These are phyloP conservation scores for Pseudonitzschia delicatissima DNA, from an alignment of 108 stramenopile species.

Conservation along the genomic window DNA sequence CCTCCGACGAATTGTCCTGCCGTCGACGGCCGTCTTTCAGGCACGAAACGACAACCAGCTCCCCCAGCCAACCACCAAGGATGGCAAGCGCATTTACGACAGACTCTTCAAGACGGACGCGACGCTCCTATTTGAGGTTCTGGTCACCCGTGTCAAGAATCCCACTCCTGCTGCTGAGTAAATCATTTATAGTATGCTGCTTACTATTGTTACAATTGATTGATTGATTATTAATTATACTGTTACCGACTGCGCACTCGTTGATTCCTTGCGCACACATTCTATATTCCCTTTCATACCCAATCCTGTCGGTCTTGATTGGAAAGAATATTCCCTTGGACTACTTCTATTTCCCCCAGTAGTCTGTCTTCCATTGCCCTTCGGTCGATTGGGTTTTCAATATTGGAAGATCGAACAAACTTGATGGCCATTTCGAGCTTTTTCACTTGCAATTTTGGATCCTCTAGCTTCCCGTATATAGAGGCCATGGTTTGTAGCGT, in stretches of 20 bases:
- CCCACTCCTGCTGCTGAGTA: no score
- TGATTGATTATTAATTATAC: no score
- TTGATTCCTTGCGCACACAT: no score
- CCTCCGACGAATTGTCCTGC: slow-evolving; percentile 61
- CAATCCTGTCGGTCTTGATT: not conserved
- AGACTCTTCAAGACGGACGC: slow-evolving; percentile 77
- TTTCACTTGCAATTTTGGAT: slow-evolving; percentile 29
- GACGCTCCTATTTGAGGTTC: slow-evolving; percentile 68
- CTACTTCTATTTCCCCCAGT: slow-evolving; percentile 4
- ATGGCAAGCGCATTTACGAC: slow-evolving; percentile 60
- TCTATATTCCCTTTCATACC: not conserved
- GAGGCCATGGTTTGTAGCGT: slow-evolving; percentile 45
- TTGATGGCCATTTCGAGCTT: slow-evolving; percentile 33
- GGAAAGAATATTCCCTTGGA: slow-evolving; percentile 1
- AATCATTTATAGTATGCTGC: no score
- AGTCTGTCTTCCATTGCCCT: not conserved
- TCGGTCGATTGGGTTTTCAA: not conserved
- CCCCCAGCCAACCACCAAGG: slow-evolving; percentile 63
- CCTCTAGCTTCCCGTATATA: slow-evolving; percentile 25
- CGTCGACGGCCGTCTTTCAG: slow-evolving; percentile 56
- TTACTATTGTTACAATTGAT: no score
- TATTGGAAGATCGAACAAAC: slow-evolving; percentile 12
- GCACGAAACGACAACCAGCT: slow-evolving; percentile 59
- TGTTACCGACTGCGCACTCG: no score
- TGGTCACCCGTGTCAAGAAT: slow-evolving; percentile 70